A percentile compares a stretch with the other conserved stretches of the same genome.
These are phyloP conservation scores for Salvia rosmarinus DNA, from an alignment of 257 asterid genomes.

Conservation along the genomic window DNA sequence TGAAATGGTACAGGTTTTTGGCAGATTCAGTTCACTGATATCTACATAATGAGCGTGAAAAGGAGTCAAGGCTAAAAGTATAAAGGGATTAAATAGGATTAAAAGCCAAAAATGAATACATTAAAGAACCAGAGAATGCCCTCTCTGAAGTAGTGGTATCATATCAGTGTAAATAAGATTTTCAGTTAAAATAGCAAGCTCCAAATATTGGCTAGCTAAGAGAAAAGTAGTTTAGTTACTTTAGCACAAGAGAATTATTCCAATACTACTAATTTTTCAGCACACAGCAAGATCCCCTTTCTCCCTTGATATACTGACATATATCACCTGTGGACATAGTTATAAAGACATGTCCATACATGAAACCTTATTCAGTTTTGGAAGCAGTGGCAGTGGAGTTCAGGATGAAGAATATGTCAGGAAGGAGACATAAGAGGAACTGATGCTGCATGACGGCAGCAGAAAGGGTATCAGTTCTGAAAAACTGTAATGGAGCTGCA, in stretches of 20 bases:
- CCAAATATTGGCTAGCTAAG: not conserved
- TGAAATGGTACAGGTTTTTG: constrained; percentile 73
- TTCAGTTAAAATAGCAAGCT: not conserved
- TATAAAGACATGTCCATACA: not conserved
- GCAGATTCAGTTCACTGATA: constrained; percentile 89
- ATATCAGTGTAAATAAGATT: constrained; percentile 14
- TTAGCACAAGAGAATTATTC: not conserved
- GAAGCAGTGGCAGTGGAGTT: not conserved
- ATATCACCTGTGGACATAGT: not conserved
- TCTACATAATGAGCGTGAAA: constrained; percentile 46
- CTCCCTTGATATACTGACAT: not conserved
- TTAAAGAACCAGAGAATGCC: constrained; percentile 9
- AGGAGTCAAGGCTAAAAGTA: constrained; percentile 10
- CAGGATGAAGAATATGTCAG: not conserved
- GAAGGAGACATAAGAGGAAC: not conserved
- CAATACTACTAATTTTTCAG: not conserved
- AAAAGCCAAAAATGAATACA: not conserved
- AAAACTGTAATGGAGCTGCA: not conserved
- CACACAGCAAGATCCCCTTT: not conserved
- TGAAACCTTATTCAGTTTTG: not conserved
- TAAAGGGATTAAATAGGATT: not conserved
- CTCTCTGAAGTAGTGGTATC: not conserved
- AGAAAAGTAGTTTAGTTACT: not conserved
- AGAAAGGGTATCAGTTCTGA: not conserved
- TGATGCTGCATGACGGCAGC: not conserved